These are phyloP conservation scores for Bretziella fagacearum DNA, from an alignment of 2,329 filamentous ascomycete species.

Conservation along the genomic window DNA sequence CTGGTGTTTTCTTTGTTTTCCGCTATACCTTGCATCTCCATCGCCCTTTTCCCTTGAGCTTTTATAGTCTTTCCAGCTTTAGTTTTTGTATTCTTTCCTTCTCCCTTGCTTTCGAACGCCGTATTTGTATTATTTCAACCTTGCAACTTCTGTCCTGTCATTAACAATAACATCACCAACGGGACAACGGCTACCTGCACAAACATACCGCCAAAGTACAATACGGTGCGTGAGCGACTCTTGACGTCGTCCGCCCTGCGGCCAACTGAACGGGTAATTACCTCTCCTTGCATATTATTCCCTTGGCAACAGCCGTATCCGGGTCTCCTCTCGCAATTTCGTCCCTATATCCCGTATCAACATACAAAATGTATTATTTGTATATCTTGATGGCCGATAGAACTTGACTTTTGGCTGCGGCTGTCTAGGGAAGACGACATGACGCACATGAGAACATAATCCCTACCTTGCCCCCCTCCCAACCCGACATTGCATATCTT, in stretches of 20 bases:
- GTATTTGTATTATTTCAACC: no score
- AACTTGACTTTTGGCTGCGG: background rate
- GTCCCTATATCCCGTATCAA: background rate
- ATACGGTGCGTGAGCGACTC: background rate
- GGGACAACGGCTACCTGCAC: background rate
- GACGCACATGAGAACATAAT: background rate
- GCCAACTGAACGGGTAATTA: constrained; percentile 2
- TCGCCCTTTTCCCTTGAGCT: background rate
- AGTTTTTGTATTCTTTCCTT: no score
- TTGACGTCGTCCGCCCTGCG: background rate
- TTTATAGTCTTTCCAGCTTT: background rate
- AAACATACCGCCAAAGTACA: background rate
- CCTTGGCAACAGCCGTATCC: constrained; percentile 1
- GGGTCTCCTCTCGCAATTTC: background rate
- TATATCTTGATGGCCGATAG: background rate
- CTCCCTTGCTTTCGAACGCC: no score
- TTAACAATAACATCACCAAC: no score
- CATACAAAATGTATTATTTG: background rate
- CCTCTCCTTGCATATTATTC: constrained; percentile 1
- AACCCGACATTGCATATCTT: background rate
- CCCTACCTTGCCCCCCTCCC: background rate
- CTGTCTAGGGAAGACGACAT: constrained; percentile 2
- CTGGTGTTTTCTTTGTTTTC: no score
- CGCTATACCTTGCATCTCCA: background rate
- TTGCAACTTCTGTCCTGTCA: no score